phyloP scores from a whole-genome alignment of 768 basidiomycete genomes.

The Serendipita indica region DNA sequence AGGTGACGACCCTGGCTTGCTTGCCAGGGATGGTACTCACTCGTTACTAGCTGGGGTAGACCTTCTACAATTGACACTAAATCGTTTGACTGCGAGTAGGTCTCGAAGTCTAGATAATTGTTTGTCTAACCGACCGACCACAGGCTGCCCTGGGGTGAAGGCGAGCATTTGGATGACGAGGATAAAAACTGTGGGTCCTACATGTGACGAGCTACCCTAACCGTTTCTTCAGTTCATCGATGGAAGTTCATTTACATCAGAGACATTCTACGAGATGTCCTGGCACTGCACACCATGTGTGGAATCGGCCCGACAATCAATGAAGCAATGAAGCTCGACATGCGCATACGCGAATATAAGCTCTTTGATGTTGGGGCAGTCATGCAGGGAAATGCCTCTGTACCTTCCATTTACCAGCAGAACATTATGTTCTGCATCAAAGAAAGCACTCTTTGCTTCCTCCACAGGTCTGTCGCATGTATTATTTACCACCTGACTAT shows the following conservation, averaged over 20 bases:
- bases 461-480: not conserved
- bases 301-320: not conserved
- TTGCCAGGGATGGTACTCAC: not conserved
- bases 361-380: not conserved
- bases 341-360: not conserved
- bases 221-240: not conserved
- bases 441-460: not conserved
- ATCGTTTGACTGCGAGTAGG: not conserved
- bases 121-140: not conserved
- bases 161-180: not conserved
- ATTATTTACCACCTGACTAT: not conserved
- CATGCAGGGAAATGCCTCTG: not conserved
- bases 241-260: constrained; percentile 3
- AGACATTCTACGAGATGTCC: not conserved
- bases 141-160: not conserved
- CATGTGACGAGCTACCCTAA: not conserved
- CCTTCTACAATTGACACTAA: not conserved
- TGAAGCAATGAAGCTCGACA: constrained; percentile 2
- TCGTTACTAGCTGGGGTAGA: not conserved
- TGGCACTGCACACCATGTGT: not conserved
- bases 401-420: not conserved
- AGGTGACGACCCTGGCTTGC: not conserved
- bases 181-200: not conserved
- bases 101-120: not conserved
- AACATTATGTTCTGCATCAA: constrained; percentile 8